Evolutionary conservation across 1,284 basidiomycete species (phyloP), one percentile per base, ranked within the genome.

Genomic region (Irpex sp.): DNA sequence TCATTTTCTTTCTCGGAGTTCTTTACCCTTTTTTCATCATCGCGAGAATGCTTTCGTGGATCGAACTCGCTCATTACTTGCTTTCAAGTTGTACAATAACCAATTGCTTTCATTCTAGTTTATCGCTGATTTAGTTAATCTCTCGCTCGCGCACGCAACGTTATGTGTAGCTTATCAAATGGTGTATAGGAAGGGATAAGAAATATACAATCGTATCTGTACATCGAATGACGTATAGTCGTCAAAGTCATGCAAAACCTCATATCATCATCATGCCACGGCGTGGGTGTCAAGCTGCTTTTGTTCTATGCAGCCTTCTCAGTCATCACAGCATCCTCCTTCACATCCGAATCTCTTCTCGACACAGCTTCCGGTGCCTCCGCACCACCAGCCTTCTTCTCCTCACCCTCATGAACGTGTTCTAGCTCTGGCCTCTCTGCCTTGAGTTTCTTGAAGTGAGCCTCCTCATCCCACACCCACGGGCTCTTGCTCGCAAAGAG

Each of bases 391-490:
- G 11, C 8, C 49, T 19, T 51, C 11, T 44, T 44, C 40, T 15
- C 15, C 11, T 44, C 15, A 9, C 40, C 40, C 17, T n/a, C 49
- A 51, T 21, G 49, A 17, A 66, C 65, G 34, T 69, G 67, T 48
- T 60, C 55, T 2, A 65, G 26, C 26, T 65, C 59, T 2, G 65
- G 62, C 31, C 63, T 64, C 69, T 71, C 71, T 34, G 66, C 70
- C 70, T 75, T 76, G 66, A 74, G 66, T 58, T 69, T 69, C 67
- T 59, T 63, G 68, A 75, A 76, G 69, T 72, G 67, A 60, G 55
- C 68, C 69, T 82, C 81, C 68, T 79, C 79, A 60, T 80, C 78
- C 80, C 80, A 82, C 17, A 78, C 78, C 67, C 77, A 81, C 40
- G 78, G 78, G 66, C 78, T 81, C 59, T 77, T 74, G 67, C 77